phyloP scores from a whole-genome alignment of 805 yeast genomes.

The Ogataea trehalophila region DNA sequence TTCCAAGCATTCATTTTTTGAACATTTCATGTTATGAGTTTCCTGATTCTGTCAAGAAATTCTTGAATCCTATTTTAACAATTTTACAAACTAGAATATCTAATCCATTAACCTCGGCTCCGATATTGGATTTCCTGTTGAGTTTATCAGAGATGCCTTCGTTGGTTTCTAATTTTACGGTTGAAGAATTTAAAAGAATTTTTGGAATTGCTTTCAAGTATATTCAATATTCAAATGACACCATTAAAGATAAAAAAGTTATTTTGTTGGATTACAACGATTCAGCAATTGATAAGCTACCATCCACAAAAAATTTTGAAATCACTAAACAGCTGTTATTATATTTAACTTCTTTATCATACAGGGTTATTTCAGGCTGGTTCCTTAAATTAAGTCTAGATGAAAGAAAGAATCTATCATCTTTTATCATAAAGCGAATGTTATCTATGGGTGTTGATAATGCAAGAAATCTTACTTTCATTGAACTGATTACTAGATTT shows the following conservation, averaged over 20 bases:
- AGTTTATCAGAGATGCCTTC: conserved; percentile 63
- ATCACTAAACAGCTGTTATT: conserved; percentile 50
- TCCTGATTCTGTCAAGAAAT: conserved; percentile 68
- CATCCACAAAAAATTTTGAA: conserved; percentile 44
- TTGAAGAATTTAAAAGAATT: conserved; percentile 72
- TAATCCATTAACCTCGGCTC: conserved; percentile 61
- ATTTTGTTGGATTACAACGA: conserved; percentile 37
- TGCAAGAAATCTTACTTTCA: conserved; percentile 52
- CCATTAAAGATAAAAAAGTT: conserved; percentile 14
- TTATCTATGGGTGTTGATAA: conserved; percentile 27
- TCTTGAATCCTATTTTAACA: conserved; percentile 62
- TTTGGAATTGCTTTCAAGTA: conserved; percentile 81
- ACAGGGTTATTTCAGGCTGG: conserved; percentile 66
- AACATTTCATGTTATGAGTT: conserved; percentile 77
- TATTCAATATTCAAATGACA: conserved; percentile 65
- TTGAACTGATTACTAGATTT: conserved; percentile 66
- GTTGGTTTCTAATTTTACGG: conserved; percentile 64
- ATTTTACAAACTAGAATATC: conserved; percentile 72
- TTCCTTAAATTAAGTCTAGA: conserved; percentile 55
- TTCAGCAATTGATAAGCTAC: conserved; percentile 46
- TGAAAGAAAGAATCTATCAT: conserved; percentile 55
- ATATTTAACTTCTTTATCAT: conserved; percentile 60
- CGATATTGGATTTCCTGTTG: conserved; percentile 68
- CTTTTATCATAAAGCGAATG: conserved; percentile 59
- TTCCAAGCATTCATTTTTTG: conserved; percentile 72